These are phyloP conservation scores for Warburgia ugandensis DNA, from an alignment of 164 flowering plant species.

Conservation along the genomic window DNA sequence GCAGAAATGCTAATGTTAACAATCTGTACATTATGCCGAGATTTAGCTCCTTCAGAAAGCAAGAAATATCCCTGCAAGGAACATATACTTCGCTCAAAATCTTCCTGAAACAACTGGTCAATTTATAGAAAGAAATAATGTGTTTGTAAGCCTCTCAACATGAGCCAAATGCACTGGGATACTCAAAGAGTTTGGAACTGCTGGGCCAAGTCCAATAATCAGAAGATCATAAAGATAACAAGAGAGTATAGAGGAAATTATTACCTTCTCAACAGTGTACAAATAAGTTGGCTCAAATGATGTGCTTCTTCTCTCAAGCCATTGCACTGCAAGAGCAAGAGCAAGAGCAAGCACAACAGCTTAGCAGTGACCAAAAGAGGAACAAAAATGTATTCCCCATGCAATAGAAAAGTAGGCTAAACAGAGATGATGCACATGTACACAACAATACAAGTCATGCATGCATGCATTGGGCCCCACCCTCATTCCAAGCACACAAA, in stretches of 20 bases:
- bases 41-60: constrained; percentile 80
- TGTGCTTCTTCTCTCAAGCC: constrained; percentile 73
- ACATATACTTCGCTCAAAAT: constrained; percentile 1
- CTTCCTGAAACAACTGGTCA: neutral
- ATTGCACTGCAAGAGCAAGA: constrained; percentile 48
- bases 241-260: neutral
- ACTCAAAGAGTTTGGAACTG: neutral
- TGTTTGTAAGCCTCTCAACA: too few species aligned
- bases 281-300: constrained; percentile 85
- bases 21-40: constrained; percentile 65
- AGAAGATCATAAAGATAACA: neutral
- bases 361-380: too few species aligned
- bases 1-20: constrained; percentile 85
- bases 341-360: too few species aligned
- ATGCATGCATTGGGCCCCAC: too few species aligned
- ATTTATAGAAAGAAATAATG: neutral
- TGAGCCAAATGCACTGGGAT: too few species aligned
- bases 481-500: too few species aligned
- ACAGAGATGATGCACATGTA: too few species aligned
- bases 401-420: neutral
- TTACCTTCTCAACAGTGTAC: constrained; percentile 91
- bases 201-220: neutral
- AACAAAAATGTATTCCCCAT: too few species aligned
- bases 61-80: constrained; percentile 71
- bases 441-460: too few species aligned